Percentiles rank a stretch among this genome's conserved stretches.
phyloP scores from a whole-genome alignment of 192 early-diverging fungal genomes.

The Coemansia sp. region DNA sequence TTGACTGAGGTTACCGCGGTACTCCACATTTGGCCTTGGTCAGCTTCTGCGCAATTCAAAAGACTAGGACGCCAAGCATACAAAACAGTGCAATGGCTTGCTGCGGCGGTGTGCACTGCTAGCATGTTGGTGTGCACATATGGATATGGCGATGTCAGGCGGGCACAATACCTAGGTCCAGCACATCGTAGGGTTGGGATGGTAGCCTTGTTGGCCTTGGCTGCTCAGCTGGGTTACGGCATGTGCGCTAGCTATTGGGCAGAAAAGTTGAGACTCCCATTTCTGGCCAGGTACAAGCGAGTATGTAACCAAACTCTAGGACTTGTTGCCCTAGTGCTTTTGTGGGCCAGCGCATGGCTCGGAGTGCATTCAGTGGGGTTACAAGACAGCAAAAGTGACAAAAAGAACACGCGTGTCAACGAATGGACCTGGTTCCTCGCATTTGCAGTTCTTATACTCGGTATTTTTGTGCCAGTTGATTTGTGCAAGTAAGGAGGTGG shows the following conservation, averaged over 20 bases:
- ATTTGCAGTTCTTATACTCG: conserved; percentile 13
- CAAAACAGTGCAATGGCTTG: neutral
- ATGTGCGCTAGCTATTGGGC: neutral
- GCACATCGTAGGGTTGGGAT: conserved; percentile 4
- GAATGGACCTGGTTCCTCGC: conserved; percentile 15
- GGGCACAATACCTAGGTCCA: neutral
- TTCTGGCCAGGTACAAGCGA: conserved; percentile 3
- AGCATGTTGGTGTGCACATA: neutral
- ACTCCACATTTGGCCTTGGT: conserved; percentile 15
- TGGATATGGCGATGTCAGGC: neutral
- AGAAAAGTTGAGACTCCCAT: neutral
- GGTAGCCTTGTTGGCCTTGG: conserved; percentile 5
- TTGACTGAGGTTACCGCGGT: conserved; percentile 11
- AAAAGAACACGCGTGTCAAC: neutral
- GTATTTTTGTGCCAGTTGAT: conserved; percentile 11
- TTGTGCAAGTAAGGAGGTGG: conserved; percentile 11
- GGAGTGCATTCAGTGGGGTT: conserved; percentile 22
- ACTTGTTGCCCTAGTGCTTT: conserved; percentile 1
- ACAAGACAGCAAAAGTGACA: neutral
- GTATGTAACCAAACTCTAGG: conserved; percentile 13
- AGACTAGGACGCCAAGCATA: neutral
- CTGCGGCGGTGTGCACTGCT: neutral
- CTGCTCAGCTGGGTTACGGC: conserved; percentile 7
- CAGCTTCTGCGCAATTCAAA: neutral
- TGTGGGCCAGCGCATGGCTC: conserved; percentile 33